Evolutionary conservation across 129 eudicot genomes (phyloP).

Genomic region (Erigeron canadensis): DNA sequence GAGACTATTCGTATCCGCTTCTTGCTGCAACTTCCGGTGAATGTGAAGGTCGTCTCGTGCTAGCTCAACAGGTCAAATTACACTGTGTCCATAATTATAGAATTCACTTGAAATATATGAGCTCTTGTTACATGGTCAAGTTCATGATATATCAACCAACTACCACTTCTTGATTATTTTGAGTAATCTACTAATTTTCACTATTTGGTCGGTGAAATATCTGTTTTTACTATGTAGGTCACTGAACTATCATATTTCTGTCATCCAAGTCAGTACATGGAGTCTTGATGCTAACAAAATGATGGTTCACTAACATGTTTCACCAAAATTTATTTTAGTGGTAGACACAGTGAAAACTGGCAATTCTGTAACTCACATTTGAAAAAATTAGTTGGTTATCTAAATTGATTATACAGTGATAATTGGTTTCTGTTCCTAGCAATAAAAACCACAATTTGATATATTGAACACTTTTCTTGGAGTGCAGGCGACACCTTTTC

Average conservation of each 20-base stretch:
- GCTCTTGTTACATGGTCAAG: background rate
- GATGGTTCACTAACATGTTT: background rate
- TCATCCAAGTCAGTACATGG: background rate
- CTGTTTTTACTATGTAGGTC: background rate
- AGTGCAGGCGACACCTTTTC: slow-evolving; percentile 90
- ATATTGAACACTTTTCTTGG: slow-evolving; percentile 4
- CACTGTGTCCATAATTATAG: background rate
- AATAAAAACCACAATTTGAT: background rate
- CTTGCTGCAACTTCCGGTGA: slow-evolving; percentile 76
- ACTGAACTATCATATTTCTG: background rate
- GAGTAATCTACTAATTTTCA: background rate
- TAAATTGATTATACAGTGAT: background rate
- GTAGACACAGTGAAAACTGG: background rate
- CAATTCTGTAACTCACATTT: background rate
- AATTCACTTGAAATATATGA: background rate
- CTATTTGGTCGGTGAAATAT: background rate
- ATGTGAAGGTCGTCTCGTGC: slow-evolving; percentile 86
- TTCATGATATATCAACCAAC: background rate
- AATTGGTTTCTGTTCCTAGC: background rate
- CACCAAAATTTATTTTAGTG: background rate
- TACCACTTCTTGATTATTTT: background rate
- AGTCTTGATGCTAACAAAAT: background rate
- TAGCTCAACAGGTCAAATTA: slow-evolving; percentile 84
- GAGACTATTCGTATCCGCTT: slow-evolving; percentile 77
- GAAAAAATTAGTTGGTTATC: background rate